Base-by-base conservation (phyloP, 75 land plant species). In the Picea glauca region DNA sequence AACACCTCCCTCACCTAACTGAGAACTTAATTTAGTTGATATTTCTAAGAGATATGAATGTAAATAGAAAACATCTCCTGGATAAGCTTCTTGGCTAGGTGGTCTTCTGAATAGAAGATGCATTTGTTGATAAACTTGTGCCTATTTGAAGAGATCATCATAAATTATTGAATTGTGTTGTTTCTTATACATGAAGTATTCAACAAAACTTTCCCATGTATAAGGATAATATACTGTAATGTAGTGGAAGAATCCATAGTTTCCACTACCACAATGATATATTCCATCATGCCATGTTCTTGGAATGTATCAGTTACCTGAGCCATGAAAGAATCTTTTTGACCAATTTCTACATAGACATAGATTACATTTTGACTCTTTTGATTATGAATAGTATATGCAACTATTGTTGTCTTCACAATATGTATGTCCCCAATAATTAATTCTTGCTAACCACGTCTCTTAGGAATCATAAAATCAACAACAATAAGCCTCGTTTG, bases 401-500 rank as follows among this genome's bases (percentile, higher is more conserved):
- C 7, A 68, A 5, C 31, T 68, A 68, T 5, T n/a, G 9, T 8
- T 12, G 0, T 68, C 31, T 68, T 68, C 2, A 1, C 72, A 12
- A 68, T 3, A 1, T 68, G 3, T 68, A 0, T 68, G 0, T 68
- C 5, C 38, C 72, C 1, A 68, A 70, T 35, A 30, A 70, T 70
- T 35, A 30, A 31, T 2, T 70, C 9, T 12, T 6, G 62, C 3
- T 60, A 0, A 60, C 17, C 17, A 17, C 8, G 0, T 5, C 62
- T 0, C 43, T 0, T 68, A 20, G 40, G 35, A 70, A 81, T 81
- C 83, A 81, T 76, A 65, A 58, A 81, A 81, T 81, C 70, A 67
- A 81, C 76, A 76, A 72, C 62, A 66, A 81, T 81, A 77, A 81
- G 58, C 9, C 70, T 59, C 20, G 1, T 81, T 81, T 81, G 83